Conservation (phyloP, 2,329 filamentous ascomycete genomes). For the Chaetomiaceae sp. region DNA sequence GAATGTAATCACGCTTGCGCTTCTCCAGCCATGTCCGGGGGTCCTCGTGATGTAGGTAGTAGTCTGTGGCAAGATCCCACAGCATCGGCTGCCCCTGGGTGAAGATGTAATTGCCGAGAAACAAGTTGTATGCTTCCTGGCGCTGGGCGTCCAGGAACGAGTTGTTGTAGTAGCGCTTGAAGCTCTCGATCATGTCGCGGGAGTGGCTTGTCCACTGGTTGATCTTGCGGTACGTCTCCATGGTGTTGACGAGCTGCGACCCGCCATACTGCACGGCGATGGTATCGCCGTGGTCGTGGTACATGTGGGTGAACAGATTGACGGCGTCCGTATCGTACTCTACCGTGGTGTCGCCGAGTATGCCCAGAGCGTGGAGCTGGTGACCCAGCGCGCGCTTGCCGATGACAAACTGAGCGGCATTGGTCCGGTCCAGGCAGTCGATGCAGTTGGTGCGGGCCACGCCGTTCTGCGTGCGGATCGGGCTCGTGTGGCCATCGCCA, state of each 20-base stretch:
- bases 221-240: slow-evolving; percentile 98
- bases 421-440: slow-evolving; percentile 93
- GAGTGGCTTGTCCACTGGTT: slow-evolving; percentile 99
- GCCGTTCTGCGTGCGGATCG: slow-evolving; percentile 76
- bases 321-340: slow-evolving; percentile 95
- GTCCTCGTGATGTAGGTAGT: slow-evolving; percentile 88
- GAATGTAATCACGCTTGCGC: slow-evolving; percentile 66
- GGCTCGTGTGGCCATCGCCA: slow-evolving; percentile 63
- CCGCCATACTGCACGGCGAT: slow-evolving; percentile 97
- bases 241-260: slow-evolving; percentile 96
- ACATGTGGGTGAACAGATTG: slow-evolving; percentile 97
- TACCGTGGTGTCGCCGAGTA: slow-evolving; percentile 70
- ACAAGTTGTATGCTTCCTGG: slow-evolving; percentile 96
- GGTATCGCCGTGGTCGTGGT: slow-evolving; percentile 94
- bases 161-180: slow-evolving; percentile 99
- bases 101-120: slow-evolving; percentile 93
- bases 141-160: slow-evolving; percentile 93
- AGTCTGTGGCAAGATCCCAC: slow-evolving; percentile 92
- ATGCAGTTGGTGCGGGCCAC: slow-evolving; percentile 96
- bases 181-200: slow-evolving; percentile 97
- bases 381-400: slow-evolving; percentile 89
- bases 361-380: slow-evolving; percentile 85
- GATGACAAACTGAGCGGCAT: slow-evolving; percentile 96
- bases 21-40: slow-evolving; percentile 68
- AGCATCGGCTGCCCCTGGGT: slow-evolving; percentile 85